Evolutionary conservation across 176 grass and related monocot species (phyloP).

Genomic region (Stipa capillata): DNA sequence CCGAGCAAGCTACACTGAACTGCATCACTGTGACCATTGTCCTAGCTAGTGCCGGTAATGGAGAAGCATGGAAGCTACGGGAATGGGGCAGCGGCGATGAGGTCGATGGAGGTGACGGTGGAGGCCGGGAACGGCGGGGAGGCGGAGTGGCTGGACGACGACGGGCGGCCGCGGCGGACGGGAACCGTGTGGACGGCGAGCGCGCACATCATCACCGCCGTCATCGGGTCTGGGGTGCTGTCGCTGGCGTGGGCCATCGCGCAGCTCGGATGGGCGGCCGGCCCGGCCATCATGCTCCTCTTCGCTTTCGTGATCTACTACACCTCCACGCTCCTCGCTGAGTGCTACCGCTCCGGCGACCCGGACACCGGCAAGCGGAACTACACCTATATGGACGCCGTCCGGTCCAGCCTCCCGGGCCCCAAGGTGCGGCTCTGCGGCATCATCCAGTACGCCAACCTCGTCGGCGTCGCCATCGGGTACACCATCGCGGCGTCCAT

Average conservation of each 20-base stretch:
- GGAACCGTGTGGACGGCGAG: constrained; percentile 94
- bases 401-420: constrained; percentile 70
- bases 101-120: constrained; percentile 2
- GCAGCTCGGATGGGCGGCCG: constrained; percentile 80
- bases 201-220: constrained; percentile 89
- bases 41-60: background rate
- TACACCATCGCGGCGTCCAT: constrained; percentile 78
- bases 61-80: background rate
- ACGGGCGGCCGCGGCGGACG: constrained; percentile 38
- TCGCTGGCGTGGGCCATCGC: constrained; percentile 91
- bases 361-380: constrained; percentile 55
- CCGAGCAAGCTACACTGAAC: background rate
- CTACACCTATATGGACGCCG: constrained; percentile 97
- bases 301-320: constrained; percentile 93
- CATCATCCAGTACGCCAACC: constrained; percentile 59
- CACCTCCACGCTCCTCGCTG: constrained; percentile 75
- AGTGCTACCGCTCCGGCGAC: constrained; percentile 88
- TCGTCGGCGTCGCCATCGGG: constrained; percentile 62
- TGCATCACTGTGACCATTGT: too few species aligned
- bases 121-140: constrained; percentile 6
- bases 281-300: constrained; percentile 83
- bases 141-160: constrained; percentile 49
- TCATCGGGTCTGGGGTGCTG: constrained; percentile 89
- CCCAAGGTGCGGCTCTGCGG: constrained; percentile 45
- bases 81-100: background rate